Conservation (phyloP, 768 basidiomycete genomes). For the Termitomyces sp. region DNA sequence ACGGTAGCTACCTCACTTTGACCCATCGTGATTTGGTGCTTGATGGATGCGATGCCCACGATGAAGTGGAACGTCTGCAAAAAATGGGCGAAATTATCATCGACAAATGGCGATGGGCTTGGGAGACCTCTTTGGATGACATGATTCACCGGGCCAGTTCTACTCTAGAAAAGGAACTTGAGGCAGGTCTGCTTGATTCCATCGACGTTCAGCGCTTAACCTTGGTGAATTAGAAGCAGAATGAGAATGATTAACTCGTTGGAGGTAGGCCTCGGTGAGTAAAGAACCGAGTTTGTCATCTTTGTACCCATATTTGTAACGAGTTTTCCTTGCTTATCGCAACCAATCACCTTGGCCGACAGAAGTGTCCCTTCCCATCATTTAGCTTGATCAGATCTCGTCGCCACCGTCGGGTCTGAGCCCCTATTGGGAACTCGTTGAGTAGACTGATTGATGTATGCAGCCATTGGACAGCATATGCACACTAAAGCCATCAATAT, state of each 20-base stretch:
- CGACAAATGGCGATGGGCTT: slow-evolving; percentile 37
- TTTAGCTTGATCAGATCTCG: not conserved
- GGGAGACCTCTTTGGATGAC: slow-evolving; percentile 26
- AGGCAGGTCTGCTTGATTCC: not conserved
- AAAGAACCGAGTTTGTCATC: not conserved
- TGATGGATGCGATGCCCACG: slow-evolving; percentile 15
- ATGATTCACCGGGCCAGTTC: slow-evolving; percentile 17
- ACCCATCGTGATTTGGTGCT: slow-evolving; percentile 14
- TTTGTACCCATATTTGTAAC: not conserved
- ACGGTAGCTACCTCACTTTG: slow-evolving; percentile 13
- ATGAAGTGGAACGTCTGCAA: slow-evolving; percentile 15
- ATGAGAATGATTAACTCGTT: not conserved
- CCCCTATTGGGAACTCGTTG: too few species aligned
- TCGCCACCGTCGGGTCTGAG: too few species aligned
- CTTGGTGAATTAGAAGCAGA: not conserved
- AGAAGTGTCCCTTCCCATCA: not conserved
- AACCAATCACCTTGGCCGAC: not conserved
- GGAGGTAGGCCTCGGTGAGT: too few species aligned
- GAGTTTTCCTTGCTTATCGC: too few species aligned
- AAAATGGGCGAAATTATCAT: slow-evolving; percentile 23
- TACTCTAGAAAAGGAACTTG: not conserved
- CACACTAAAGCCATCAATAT: too few species aligned
- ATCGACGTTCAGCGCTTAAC: too few species aligned
- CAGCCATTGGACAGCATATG: not conserved
- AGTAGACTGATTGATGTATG: not conserved